These are phyloP conservation scores for Jamesozyma spencerorum DNA, from an alignment of 805 yeast species.

Conservation along the genomic window DNA sequence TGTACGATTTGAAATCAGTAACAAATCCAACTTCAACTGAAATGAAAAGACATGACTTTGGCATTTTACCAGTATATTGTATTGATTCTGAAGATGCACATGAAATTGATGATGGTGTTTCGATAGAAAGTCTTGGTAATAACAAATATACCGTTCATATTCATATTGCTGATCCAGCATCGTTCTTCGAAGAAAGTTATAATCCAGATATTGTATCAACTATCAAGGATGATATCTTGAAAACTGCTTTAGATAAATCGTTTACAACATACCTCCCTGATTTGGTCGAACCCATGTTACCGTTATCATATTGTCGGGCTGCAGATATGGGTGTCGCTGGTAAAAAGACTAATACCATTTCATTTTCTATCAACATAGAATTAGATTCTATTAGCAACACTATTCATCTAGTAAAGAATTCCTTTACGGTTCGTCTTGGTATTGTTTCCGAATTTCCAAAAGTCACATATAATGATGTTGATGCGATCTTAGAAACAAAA, in stretches of 20 bases:
- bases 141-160: slow-evolving; percentile 42
- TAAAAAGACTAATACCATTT: slow-evolving; percentile 38
- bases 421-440: slow-evolving; percentile 34
- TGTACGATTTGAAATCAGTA: slow-evolving; percentile 18
- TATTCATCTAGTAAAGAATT: slow-evolving; percentile 16
- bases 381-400: slow-evolving; percentile 21
- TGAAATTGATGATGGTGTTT: slow-evolving; percentile 90
- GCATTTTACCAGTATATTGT: slow-evolving; percentile 55
- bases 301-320: slow-evolving; percentile 40
- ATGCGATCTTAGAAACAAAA: slow-evolving; percentile 33
- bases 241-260: slow-evolving; percentile 51
- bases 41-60: slow-evolving; percentile 33
- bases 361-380: slow-evolving; percentile 33
- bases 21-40: not conserved
- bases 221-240: slow-evolving; percentile 32
- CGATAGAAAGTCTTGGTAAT: slow-evolving; percentile 36
- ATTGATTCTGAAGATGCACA: slow-evolving; percentile 74
- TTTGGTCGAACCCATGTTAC: slow-evolving; percentile 59
- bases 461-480: slow-evolving; percentile 57
- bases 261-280: slow-evolving; percentile 70
- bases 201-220: slow-evolving; percentile 2
- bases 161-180: slow-evolving; percentile 84
- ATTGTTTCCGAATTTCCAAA: slow-evolving; percentile 38
- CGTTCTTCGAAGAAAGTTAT: slow-evolving; percentile 36
- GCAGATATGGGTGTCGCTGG: slow-evolving; percentile 44